A percentile compares a stretch with the other conserved stretches of the same genome.
phyloP scores from a whole-genome alignment of 352 stramenopile species.

The Globisporangium polare region DNA sequence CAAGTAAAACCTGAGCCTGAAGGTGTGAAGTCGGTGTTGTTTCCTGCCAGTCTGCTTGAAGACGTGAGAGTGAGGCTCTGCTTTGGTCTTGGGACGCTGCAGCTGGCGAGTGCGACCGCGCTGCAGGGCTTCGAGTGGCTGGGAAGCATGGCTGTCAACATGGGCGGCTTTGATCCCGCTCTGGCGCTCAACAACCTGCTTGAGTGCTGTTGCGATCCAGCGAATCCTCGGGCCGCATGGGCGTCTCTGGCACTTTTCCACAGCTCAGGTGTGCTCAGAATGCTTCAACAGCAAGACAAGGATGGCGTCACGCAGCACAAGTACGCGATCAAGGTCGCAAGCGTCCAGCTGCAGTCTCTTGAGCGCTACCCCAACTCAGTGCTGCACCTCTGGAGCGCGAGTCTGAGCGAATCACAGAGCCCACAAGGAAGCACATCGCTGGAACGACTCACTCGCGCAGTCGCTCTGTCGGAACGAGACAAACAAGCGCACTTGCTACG shows the following conservation, averaged over 20 bases:
- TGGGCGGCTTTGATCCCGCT: slow-evolving; percentile 18
- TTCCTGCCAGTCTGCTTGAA: slow-evolving; percentile 13
- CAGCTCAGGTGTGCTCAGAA: slow-evolving; percentile 20
- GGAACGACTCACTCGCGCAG: background rate
- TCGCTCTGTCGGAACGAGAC: slow-evolving; percentile 6
- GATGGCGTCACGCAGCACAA: slow-evolving; percentile 1
- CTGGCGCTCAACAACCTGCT: slow-evolving; percentile 27
- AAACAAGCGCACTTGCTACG: slow-evolving; percentile 31
- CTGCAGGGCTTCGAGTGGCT: slow-evolving; percentile 31
- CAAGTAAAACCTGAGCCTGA: slow-evolving; percentile 11
- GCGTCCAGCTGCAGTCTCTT: slow-evolving; percentile 14
- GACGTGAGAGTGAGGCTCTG: slow-evolving; percentile 19
- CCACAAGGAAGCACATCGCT: background rate
- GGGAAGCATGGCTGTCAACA: slow-evolving; percentile 13
- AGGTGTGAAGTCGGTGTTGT: background rate
- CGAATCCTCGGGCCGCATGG: slow-evolving; percentile 24
- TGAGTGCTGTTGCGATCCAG: slow-evolving; percentile 9
- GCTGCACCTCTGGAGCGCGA: slow-evolving; percentile 36
- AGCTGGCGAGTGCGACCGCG: slow-evolving; percentile 23
- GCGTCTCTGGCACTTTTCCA: slow-evolving; percentile 30
- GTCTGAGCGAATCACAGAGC: slow-evolving; percentile 2
- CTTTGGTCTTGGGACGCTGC: slow-evolving; percentile 32
- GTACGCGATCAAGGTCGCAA: slow-evolving; percentile 1
- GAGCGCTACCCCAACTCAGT: slow-evolving; percentile 25
- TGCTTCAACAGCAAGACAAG: slow-evolving; percentile 19